These are phyloP conservation scores for Curvularia sp. DNA, from an alignment of 2,329 filamentous ascomycete species.

Conservation along the genomic window DNA sequence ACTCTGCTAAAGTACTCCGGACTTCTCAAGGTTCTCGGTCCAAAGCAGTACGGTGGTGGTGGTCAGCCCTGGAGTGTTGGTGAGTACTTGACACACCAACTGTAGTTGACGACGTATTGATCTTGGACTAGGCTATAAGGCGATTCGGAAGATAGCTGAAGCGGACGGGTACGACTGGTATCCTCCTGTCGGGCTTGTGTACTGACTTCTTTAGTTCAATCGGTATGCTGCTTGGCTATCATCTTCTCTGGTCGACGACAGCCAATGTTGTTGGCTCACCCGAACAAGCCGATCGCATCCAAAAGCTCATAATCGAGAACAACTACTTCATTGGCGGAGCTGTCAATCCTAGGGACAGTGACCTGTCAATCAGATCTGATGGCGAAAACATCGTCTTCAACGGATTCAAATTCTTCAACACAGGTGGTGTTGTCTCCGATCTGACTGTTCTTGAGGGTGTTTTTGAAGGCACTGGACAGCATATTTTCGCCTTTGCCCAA, in stretches of 20 bases:
- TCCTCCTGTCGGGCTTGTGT: not conserved
- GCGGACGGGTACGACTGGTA: conserved; percentile 60
- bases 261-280: conserved; percentile 66
- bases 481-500: conserved; percentile 68
- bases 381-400: conserved; percentile 65
- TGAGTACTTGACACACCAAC: not conserved
- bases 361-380: conserved; percentile 63
- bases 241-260: conserved; percentile 68
- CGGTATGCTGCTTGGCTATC: conserved; percentile 71
- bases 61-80: conserved; percentile 62
- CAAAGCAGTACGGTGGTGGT: conserved; percentile 60
- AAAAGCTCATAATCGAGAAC: conserved; percentile 66
- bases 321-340: conserved; percentile 71
- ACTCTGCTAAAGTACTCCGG: conserved; percentile 60
- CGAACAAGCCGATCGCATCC: conserved; percentile 64
- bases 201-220: conserved; percentile 52
- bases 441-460: conserved; percentile 70
- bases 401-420: conserved; percentile 71
- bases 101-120: not conserved
- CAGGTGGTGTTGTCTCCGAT: conserved; percentile 70
- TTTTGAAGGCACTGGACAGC: conserved; percentile 63
- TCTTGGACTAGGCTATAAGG: conserved; percentile 53
- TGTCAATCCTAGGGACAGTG: conserved; percentile 70
- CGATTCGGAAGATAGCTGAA: conserved; percentile 68
- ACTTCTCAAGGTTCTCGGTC: conserved; percentile 59